Conservation (phyloP, 306 rosid genomes). For the Casuarina glauca region DNA sequence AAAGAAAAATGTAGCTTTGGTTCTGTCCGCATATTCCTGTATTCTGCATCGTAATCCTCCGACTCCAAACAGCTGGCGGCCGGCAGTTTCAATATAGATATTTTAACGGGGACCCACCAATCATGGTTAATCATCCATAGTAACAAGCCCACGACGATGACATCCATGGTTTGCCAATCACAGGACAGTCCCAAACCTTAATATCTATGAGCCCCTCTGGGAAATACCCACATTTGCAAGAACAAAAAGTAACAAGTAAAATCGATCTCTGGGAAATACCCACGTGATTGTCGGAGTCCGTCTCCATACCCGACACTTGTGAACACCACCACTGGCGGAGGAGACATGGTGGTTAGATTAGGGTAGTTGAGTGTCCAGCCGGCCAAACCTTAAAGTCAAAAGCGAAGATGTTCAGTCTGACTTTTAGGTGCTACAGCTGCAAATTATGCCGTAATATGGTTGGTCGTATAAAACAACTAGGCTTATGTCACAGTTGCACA, state of each 20-base stretch:
- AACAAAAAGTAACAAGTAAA: no score
- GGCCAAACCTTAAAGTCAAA: conserved; percentile 14
- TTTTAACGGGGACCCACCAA: not conserved
- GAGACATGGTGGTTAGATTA: conserved; percentile 11
- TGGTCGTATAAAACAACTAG: not conserved
- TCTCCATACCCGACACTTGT: not conserved
- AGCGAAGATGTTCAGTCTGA: not conserved
- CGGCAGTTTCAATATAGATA: not conserved
- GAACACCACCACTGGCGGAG: not conserved
- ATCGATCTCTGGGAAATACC: no score
- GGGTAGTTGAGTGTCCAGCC: not conserved
- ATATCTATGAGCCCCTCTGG: no score
- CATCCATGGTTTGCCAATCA: not conserved
- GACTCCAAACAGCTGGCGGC: not conserved
- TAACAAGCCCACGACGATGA: not conserved
- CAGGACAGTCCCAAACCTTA: no score
- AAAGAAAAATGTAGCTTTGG: not conserved
- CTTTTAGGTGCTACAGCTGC: conserved; percentile 31
- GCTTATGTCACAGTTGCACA: not conserved
- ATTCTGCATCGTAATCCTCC: conserved; percentile 25
- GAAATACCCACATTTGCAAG: not conserved
- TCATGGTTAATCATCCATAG: not conserved
- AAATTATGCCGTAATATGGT: not conserved
- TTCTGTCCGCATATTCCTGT: conserved; percentile 20
- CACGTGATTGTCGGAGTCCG: no score